These are phyloP conservation scores for Globisporangium splendens DNA, from an alignment of 352 stramenopile genomes.

Conservation along the genomic window DNA sequence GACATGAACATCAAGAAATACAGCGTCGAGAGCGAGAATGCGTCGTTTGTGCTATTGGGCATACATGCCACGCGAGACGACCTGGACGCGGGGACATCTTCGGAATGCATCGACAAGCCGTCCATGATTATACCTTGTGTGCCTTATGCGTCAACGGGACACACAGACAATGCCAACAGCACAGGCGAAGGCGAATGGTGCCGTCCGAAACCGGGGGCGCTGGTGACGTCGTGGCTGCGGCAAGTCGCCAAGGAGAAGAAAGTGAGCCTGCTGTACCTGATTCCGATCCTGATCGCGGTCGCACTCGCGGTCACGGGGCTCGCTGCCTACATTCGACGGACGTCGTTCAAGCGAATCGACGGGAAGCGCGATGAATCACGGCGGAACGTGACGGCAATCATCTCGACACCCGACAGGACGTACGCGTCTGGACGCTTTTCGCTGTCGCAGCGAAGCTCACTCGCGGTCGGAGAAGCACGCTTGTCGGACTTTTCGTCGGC, in stretches of 20 bases:
- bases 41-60: slow-evolving; percentile 18
- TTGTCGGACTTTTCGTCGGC: slow-evolving; percentile 12
- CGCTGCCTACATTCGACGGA: slow-evolving; percentile 19
- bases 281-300: slow-evolving; percentile 29
- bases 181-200: slow-evolving; percentile 14
- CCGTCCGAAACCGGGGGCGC: slow-evolving; percentile 19
- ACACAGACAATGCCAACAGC: neutral
- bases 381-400: neutral
- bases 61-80: slow-evolving; percentile 11
- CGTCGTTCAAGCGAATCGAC: slow-evolving; percentile 14
- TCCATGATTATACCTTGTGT: slow-evolving; percentile 35
- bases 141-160: slow-evolving; percentile 5
- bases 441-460: slow-evolving; percentile 1
- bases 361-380: neutral
- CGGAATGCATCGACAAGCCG: neutral
- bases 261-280: slow-evolving; percentile 21
- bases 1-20: slow-evolving; percentile 19
- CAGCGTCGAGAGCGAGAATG: slow-evolving; percentile 14
- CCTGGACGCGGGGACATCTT: neutral
- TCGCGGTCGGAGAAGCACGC: slow-evolving; percentile 1
- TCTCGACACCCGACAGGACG: slow-evolving; percentile 5
- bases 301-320: slow-evolving; percentile 15
- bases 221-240: slow-evolving; percentile 35
- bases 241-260: slow-evolving; percentile 16
- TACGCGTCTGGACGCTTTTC: neutral